Evolutionary conservation across 139 green algal species (phyloP), one percentile per base, ranked within the genome.

Genomic region (Zygnema circumcarinatum): DNA sequence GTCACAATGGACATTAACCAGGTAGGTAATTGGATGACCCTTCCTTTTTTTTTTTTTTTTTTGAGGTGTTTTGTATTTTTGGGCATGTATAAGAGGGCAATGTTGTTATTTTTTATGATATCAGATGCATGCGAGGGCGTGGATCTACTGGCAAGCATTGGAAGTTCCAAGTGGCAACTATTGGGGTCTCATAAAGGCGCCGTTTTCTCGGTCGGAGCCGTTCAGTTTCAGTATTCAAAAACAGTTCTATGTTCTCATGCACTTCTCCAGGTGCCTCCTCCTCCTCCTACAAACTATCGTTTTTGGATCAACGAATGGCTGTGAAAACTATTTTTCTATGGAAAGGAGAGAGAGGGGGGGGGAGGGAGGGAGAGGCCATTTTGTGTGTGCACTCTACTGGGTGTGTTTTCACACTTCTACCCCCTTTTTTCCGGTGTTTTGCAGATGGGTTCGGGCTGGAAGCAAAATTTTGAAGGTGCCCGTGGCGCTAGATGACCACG

Each of bases 121-220:
- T n/a, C 38, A 67, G 32, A 74, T 91, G 74, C 67, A 81, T 42
- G 81, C 74, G 0, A 74, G 47, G 38, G 87, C 74, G 2, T 91
- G 87, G 87, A 33, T 89, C 20, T 89, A 91, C 74, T 91, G 87
- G 87, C 83, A 88, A 52, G 87, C 87, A 20, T 36, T 89, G 1
- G 81, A 91, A 52, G 67, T 79, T 22, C 11, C 2, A 31, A 79
- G 83, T 2, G 69, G 29, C 0, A 62, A 38, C 74, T 74, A 52
- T 29, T 81, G 81, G 74, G 76, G 74, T 38, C 35, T 40, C 38
- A n/a, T 52, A 29, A 39, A 39, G 0, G 35, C 11, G n/a, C 11
- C 67, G 2, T 31, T 73, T 62, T 21, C 11, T n/a, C 20, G 53
- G n/a, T n/a, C 35, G 20, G 38, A 29, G n/a, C 40, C 32, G 36